Base-by-base conservation (phyloP, 2,329 filamentous ascomycete species). In the Ophiocordyceps polyrhachis-furcata region DNA sequence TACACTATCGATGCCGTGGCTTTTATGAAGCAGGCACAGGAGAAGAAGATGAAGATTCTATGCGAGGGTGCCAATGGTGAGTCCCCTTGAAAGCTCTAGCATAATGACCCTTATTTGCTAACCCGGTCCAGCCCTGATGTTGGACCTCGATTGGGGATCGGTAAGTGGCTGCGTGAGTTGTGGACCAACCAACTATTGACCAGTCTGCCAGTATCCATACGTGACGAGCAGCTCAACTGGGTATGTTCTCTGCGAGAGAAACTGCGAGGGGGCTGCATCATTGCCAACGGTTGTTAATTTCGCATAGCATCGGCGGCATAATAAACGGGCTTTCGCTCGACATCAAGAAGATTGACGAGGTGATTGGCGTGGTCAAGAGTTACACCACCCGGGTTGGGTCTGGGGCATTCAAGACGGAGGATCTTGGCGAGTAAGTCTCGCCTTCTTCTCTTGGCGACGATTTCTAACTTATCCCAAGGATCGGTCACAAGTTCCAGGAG, bases 1-100 rank as follows among this genome's bases (percentile, higher is more conserved):
- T 82, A 74, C 51, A 71, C 78, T 48, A 68, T 84, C 48, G 82
- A 88, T 55, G 76, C 75, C 48, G 71, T 83, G 25, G 67, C 73
- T 37, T 73, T 82, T 45, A 74, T 86, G 55, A 64, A 69, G 46
- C 65, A 65, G 11, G 78, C 76, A 1, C 77, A 83, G 56, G 61
- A 72, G 45, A 63, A 64, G 45, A 70, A 75, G 35, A 66, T 65
- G 35, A 71, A 71, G 45, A 77, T 84, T 50, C 66, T 84, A 3
- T 68, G 84, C 12, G 81, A 86, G 62, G 81, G 79, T 44, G 77
- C 77, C 35, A 60, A 61, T 44, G 35, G 35, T 37, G 35, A 37
- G 35, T 15, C 9, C n/a, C 35, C 15, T 9, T 6, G 9, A 2
- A 8, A 9, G n/a, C n/a, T 9, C n/a, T 5, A 17, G n/a, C 2